Conservation (phyloP, 2,329 filamentous ascomycete species). For the Xylogone sp. region DNA sequence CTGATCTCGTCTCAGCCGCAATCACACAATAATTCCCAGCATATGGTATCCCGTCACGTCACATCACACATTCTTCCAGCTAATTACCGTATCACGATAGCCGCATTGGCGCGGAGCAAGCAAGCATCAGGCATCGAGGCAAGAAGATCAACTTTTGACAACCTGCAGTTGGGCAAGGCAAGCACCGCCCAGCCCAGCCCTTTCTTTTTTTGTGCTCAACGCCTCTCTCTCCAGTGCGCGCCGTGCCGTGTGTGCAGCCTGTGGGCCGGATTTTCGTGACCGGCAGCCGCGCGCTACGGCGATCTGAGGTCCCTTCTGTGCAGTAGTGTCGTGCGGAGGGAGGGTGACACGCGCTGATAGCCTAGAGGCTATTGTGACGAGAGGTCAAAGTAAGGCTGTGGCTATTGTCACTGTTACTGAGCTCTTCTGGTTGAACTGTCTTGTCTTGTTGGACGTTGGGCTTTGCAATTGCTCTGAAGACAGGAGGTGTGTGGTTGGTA, state of each 20-base stretch:
- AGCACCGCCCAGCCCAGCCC: too few relatives aligned
- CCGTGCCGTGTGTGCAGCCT: not conserved
- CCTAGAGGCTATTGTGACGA: slow-evolving; percentile 1
- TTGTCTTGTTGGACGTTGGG: not conserved
- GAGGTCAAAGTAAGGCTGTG: not conserved
- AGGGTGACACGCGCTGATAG: not conserved
- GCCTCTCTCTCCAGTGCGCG: not conserved
- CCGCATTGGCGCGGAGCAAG: too few relatives aligned
- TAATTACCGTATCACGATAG: not conserved
- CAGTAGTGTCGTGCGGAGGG: not conserved
- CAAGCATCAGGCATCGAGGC: too few relatives aligned
- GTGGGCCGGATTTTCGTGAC: not conserved
- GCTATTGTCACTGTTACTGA: not conserved
- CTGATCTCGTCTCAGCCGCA: not conserved
- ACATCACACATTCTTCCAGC: not conserved
- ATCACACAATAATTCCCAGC: not conserved
- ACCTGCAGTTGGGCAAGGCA: not conserved
- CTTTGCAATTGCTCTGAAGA: too few relatives aligned
- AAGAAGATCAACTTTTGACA: too few relatives aligned
- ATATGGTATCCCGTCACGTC: not conserved
- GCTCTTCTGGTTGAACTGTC: not conserved
- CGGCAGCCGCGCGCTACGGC: not conserved
- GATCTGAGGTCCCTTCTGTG: not conserved
- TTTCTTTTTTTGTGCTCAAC: too few relatives aligned
- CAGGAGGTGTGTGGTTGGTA: too few relatives aligned